Conservation (phyloP, 2,329 filamentous ascomycete genomes). For the Phialophora tarda region DNA sequence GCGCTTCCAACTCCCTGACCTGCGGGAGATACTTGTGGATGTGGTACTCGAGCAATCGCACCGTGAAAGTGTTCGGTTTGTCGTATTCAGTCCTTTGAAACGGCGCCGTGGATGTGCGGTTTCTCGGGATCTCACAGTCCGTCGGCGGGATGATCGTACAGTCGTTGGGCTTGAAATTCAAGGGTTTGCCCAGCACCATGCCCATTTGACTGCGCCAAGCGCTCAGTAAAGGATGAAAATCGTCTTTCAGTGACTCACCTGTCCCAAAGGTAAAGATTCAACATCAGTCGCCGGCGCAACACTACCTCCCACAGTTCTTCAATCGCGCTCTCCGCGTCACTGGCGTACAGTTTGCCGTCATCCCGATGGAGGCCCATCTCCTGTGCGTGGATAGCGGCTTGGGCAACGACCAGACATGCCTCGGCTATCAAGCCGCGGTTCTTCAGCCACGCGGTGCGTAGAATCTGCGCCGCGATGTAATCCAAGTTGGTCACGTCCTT, state of each 20-base stretch:
- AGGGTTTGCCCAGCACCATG: slow-evolving; percentile 21
- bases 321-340: slow-evolving; percentile 15
- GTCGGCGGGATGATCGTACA: slow-evolving; percentile 18
- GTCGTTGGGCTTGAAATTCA: slow-evolving; percentile 20
- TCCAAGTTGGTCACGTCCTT: slow-evolving; percentile 23
- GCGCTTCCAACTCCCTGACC: slow-evolving; percentile 15
- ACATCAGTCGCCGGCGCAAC: slow-evolving; percentile 19
- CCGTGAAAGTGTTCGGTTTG: slow-evolving; percentile 20
- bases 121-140: slow-evolving; percentile 24
- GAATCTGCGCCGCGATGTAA: slow-evolving; percentile 20
- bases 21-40: slow-evolving; percentile 13
- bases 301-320: slow-evolving; percentile 21
- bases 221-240: neutral
- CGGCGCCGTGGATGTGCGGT: slow-evolving; percentile 17
- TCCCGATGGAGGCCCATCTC: slow-evolving; percentile 25
- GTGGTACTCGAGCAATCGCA: slow-evolving; percentile 22
- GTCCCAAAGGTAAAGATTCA: slow-evolving; percentile 25
- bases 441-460: slow-evolving; percentile 21
- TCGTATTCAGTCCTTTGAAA: slow-evolving; percentile 12
- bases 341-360: slow-evolving; percentile 22
- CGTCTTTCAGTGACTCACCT: slow-evolving; percentile 8
- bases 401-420: slow-evolving; percentile 20
- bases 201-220: slow-evolving; percentile 20
- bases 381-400: slow-evolving; percentile 22
- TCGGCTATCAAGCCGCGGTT: slow-evolving; percentile 23